Base-by-base conservation (phyloP, 331 rosid genomes). In the Malus hybrid region DNA sequence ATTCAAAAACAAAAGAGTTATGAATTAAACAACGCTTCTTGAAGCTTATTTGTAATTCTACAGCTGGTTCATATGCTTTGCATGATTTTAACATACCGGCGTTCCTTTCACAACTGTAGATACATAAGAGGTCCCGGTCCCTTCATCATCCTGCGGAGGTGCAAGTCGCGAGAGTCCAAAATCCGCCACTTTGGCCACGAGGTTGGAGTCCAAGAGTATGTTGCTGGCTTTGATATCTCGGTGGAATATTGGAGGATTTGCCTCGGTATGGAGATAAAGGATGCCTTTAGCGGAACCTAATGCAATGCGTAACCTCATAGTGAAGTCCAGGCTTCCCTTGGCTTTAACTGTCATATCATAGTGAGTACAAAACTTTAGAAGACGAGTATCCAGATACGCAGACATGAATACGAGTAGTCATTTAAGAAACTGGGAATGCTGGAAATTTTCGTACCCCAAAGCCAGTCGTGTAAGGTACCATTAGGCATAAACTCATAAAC, bases 81-180 rank as follows among this genome's bases (percentile, higher is more conserved):
- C 48, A 42, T 42, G 14, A 42, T 42, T 1, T 42, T 42, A 42
- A 87, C 96, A 70, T 85, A 93, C 98, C 4, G 97, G 98, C 69
- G 98, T 93, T 77, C 98, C 98, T 81, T 77, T 93, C 80, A 93
- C 98, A n/a, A 85, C 91, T 20, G 98, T 93, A 50, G 98, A 93
- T 73, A 93, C 88, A 65, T 93, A 82, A 72, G 75, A 69, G 32
- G 91, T 86, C 14, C 48, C 81, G 19, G 61, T 73, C 74, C 97
- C 98, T 79, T 87, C 95, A 55, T 71, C 88, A 32, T 89, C 89
- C 9, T 74, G 77, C 70, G 57, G 60, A 2, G 96, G 98, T 54
- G 96, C 96, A 72, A 89, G 98, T 55, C 97, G 86, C 4, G 98
- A 93, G 67, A 93, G 81, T 72, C 98, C 98, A 44, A 93, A 93